A percentile compares a stretch with the other conserved stretches of the same genome.
Conservation (phyloP, 202 grass and related monocot species). For the Dendrocalamus latiflorus region DNA sequence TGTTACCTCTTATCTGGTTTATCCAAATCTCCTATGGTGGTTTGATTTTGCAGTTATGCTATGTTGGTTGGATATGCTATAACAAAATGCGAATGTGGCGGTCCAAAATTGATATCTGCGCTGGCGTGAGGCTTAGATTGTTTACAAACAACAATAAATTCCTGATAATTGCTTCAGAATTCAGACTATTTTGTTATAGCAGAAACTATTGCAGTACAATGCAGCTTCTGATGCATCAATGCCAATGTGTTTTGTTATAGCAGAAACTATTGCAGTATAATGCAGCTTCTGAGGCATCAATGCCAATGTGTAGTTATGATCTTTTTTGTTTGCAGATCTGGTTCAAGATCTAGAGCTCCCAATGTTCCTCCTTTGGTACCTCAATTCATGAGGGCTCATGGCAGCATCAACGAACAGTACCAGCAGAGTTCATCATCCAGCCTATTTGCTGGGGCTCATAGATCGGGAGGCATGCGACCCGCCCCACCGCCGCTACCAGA, state of each 20-base stretch:
- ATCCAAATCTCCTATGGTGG: not conserved
- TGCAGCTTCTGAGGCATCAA: not conserved
- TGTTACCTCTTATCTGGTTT: not conserved
- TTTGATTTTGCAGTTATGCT: not conserved
- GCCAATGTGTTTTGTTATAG: not conserved
- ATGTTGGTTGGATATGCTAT: not conserved
- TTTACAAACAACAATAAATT: not conserved
- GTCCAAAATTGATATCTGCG: not conserved
- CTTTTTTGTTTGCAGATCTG: slow-evolving; percentile 38
- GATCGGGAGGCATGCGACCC: slow-evolving; percentile 48
- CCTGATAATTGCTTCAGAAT: not conserved
- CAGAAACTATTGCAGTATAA: not conserved
- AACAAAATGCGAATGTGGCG: not conserved
- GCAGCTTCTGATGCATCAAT: too few species aligned
- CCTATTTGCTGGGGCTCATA: slow-evolving; percentile 51
- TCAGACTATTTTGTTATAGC: too few species aligned
- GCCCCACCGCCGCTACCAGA: slow-evolving; percentile 36
- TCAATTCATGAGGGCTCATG: slow-evolving; percentile 59
- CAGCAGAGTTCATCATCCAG: slow-evolving; percentile 48
- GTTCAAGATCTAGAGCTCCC: slow-evolving; percentile 68
- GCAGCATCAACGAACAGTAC: slow-evolving; percentile 57
- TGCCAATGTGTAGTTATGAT: not conserved
- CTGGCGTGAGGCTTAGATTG: not conserved
- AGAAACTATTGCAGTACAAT: too few species aligned
- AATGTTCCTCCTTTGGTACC: slow-evolving; percentile 65